These are phyloP conservation scores for Aphanomyces euteiches DNA, from an alignment of 352 stramenopile species.

Conservation along the genomic window DNA sequence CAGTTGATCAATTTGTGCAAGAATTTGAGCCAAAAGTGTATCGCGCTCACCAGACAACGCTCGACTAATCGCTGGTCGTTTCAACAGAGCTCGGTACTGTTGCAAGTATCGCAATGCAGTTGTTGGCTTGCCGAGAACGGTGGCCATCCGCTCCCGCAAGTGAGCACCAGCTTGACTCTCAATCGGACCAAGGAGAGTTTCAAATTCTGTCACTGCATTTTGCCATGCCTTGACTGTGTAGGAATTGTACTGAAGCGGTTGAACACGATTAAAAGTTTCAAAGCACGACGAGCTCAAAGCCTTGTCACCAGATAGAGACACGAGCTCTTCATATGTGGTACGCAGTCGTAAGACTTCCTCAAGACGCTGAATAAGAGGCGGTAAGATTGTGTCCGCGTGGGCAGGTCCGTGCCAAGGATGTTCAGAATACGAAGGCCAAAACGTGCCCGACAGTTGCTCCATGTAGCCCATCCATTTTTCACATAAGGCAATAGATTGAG, in stretches of 20 bases:
- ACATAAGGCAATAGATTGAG: slow-evolving; percentile 62
- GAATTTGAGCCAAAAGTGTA: slow-evolving; percentile 78
- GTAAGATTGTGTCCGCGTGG: slow-evolving; percentile 43
- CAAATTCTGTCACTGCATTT: slow-evolving; percentile 65
- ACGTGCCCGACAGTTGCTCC: slow-evolving; percentile 69
- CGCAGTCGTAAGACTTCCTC: slow-evolving; percentile 77
- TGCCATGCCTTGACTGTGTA: slow-evolving; percentile 88
- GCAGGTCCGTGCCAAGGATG: slow-evolving; percentile 68
- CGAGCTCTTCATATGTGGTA: slow-evolving; percentile 86
- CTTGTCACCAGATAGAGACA: slow-evolving; percentile 45
- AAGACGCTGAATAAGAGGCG: slow-evolving; percentile 57
- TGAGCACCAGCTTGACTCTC: slow-evolving; percentile 80
- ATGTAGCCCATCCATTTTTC: slow-evolving; percentile 75
- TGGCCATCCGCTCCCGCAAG: slow-evolving; percentile 67
- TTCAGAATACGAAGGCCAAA: slow-evolving; percentile 78
- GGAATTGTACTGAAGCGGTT: slow-evolving; percentile 85
- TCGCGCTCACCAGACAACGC: slow-evolving; percentile 81
- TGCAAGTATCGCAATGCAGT: slow-evolving; percentile 76
- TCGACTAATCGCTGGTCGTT: slow-evolving; percentile 67
- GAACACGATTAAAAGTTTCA: slow-evolving; percentile 54
- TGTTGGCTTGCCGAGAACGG: slow-evolving; percentile 55
- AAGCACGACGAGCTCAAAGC: slow-evolving; percentile 60
- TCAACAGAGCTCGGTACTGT: slow-evolving; percentile 80
- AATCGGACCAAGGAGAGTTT: slow-evolving; percentile 70
- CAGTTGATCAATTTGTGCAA: slow-evolving; percentile 82